Conservation (phyloP, 176 grass and related monocot genomes). For the Leersia perrieri region DNA sequence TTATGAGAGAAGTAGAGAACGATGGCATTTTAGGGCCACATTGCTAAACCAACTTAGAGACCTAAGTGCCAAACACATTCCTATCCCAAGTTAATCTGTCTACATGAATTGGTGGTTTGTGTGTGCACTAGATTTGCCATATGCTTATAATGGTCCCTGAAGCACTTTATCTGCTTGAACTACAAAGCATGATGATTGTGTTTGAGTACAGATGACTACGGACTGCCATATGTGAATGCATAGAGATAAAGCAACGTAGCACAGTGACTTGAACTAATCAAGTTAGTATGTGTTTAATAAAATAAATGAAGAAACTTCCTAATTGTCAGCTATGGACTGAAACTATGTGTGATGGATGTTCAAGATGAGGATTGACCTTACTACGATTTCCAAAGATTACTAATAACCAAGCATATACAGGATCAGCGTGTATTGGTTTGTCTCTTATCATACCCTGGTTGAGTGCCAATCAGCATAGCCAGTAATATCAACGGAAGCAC, state of each 20-base stretch:
- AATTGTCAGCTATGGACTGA: background rate
- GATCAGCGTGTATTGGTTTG: background rate
- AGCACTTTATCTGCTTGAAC: background rate
- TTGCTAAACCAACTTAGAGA: background rate
- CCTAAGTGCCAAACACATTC: background rate
- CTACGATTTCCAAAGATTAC: background rate
- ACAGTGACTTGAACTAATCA: background rate
- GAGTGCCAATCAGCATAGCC: background rate
- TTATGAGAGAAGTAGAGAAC: background rate
- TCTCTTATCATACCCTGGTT: background rate
- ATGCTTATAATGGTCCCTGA: background rate
- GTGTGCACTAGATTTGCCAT: background rate
- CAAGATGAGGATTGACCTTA: background rate
- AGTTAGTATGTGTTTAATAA: too few relatives aligned
- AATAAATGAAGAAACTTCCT: background rate
- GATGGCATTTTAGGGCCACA: too few relatives aligned
- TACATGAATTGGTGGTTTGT: background rate
- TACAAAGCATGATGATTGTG: background rate
- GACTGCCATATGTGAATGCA: background rate
- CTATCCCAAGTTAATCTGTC: background rate
- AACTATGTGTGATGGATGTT: conserved; percentile 1
- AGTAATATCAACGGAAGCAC: background rate
- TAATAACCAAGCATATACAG: background rate
- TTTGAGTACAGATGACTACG: background rate
- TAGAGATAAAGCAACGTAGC: background rate